These are phyloP conservation scores for Lactifluus rugatus DNA, from an alignment of 768 basidiomycete species.

Conservation along the genomic window DNA sequence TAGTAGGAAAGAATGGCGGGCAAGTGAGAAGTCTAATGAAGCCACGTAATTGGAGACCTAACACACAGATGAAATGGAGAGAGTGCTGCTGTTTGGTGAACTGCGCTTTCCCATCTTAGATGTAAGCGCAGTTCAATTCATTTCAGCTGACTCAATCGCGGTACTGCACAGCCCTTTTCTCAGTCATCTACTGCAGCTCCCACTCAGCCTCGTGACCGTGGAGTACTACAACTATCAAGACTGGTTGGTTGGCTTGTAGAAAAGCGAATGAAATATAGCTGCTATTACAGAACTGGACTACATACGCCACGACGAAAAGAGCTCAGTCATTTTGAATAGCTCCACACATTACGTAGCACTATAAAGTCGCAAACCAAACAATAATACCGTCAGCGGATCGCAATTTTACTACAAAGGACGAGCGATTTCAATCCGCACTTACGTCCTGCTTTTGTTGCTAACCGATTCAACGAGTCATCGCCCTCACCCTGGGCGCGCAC, in stretches of 20 bases:
- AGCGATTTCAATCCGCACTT: constrained; percentile 31
- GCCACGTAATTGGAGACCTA: background rate
- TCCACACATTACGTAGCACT: constrained; percentile 98
- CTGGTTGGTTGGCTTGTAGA: background rate
- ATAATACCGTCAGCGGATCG: background rate
- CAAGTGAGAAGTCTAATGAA: background rate
- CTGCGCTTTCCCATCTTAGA: background rate
- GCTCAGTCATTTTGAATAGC: constrained; percentile 77
- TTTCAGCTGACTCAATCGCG: background rate
- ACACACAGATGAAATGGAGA: constrained; percentile 9
- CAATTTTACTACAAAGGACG: background rate
- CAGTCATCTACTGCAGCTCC: background rate
- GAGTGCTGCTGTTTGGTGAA: background rate
- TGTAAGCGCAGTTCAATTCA: background rate
- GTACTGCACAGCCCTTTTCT: too few species aligned
- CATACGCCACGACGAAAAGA: background rate
- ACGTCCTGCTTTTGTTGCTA: constrained; percentile 94
- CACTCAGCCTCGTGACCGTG: too few species aligned
- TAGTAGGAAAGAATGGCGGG: constrained; percentile 17
- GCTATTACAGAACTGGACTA: constrained; percentile 7
- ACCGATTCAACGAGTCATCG: constrained; percentile 92
- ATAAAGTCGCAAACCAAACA: constrained; percentile 11
- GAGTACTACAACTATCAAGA: too few species aligned
- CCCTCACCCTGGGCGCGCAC: constrained; percentile 93
- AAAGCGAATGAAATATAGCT: background rate